Conservation (phyloP, 371 early-diverging fungal genomes). For the Conidiobolus incongruus region DNA sequence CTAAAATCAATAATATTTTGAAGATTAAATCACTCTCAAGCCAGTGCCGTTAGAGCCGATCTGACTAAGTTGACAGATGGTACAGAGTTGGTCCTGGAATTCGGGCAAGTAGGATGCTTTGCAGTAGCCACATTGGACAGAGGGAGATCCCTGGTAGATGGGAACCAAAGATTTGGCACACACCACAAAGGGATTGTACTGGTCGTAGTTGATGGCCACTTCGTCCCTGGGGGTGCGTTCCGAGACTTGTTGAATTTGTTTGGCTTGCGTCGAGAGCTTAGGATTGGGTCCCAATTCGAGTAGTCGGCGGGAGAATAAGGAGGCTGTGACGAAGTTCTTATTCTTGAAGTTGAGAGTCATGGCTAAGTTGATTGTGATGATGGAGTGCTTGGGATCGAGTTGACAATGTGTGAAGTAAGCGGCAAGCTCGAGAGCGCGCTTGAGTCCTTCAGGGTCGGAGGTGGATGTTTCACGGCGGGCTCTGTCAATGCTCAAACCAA, state of each 20-base stretch:
- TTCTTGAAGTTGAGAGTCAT: conserved; percentile 57
- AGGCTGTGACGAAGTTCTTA: conserved; percentile 58
- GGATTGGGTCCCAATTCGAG: conserved; percentile 65
- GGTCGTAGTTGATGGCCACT: conserved; percentile 70
- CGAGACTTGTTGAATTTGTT: conserved; percentile 49
- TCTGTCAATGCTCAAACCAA: conserved; percentile 66
- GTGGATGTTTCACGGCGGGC: conserved; percentile 31
- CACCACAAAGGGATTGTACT: conserved; percentile 73
- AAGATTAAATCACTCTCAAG: conserved; percentile 7
- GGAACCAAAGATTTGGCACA: conserved; percentile 62
- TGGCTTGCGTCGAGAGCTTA: conserved; percentile 53
- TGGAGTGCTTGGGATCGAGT: conserved; percentile 66
- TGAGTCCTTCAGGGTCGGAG: conserved; percentile 22
- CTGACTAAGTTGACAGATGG: conserved; percentile 57
- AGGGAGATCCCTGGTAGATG: conserved; percentile 64
- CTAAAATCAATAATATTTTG: no score
- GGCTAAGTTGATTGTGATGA: conserved; percentile 58
- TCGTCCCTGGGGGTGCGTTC: conserved; percentile 63
- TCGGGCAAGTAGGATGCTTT: conserved; percentile 68
- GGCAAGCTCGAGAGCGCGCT: conserved; percentile 66
- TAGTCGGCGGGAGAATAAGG: conserved; percentile 62
- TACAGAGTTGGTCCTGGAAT: conserved; percentile 48
- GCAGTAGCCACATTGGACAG: conserved; percentile 66
- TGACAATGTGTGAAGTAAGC: conserved; percentile 86
- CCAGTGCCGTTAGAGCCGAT: conserved; percentile 26